These are phyloP conservation scores for Claviceps humidiphila DNA, from an alignment of 2,329 filamentous ascomycete species.

Conservation along the genomic window DNA sequence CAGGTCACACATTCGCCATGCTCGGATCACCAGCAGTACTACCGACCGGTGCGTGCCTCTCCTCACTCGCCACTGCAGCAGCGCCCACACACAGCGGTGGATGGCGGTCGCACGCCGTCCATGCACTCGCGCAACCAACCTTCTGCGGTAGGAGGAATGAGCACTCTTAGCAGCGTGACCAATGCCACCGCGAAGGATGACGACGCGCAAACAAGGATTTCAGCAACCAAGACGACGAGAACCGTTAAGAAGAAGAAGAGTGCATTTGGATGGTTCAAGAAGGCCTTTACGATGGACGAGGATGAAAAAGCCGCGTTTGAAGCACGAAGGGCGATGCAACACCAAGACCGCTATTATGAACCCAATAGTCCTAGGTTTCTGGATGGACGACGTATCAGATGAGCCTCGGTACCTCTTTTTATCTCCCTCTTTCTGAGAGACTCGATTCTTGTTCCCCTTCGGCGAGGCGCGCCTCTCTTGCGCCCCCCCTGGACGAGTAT, in stretches of 20 bases:
- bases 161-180: constrained; percentile 42
- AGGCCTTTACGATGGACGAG: constrained; percentile 52
- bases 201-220: constrained; percentile 14
- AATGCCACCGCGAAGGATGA: constrained; percentile 32
- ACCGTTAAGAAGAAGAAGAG: constrained; percentile 53
- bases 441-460: not conserved
- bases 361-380: constrained; percentile 38
- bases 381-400: constrained; percentile 38
- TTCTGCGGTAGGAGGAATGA: constrained; percentile 40
- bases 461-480: too few relatives aligned
- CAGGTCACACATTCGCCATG: constrained; percentile 19
- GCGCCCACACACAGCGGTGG: constrained; percentile 38
- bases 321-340: constrained; percentile 34
- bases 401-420: not conserved
- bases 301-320: constrained; percentile 49
- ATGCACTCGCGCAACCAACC: constrained; percentile 34
- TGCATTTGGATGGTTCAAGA: constrained; percentile 55
- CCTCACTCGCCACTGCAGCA: constrained; percentile 52
- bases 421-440: not conserved
- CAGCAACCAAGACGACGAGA: constrained; percentile 18
- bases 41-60: constrained; percentile 48
- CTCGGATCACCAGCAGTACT: constrained; percentile 35
- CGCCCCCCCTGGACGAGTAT: too few relatives aligned
- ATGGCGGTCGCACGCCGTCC: constrained; percentile 19
- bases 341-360: constrained; percentile 36